phyloP scores from a whole-genome alignment of 768 basidiomycete species.

The Russula sp. region DNA sequence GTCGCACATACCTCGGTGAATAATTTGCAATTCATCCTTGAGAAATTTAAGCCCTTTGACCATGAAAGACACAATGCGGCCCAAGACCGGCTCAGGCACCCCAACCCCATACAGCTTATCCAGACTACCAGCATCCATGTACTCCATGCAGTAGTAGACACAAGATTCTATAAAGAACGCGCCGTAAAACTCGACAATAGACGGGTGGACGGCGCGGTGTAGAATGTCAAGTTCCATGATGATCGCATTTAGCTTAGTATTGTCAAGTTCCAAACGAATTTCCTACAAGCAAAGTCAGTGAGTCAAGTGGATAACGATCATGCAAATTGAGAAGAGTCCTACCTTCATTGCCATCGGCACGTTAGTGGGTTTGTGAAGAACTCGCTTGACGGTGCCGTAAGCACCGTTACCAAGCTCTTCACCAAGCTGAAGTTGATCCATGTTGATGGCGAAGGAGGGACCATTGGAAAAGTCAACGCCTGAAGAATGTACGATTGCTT shows the following conservation, averaged over 20 bases:
- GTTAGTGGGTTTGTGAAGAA: slow-evolving; percentile 88
- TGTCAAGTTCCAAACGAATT: slow-evolving; percentile 93
- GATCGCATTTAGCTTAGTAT: slow-evolving; percentile 89
- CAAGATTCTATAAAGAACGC: slow-evolving; percentile 99
- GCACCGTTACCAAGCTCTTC: slow-evolving; percentile 96
- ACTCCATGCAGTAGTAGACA: slow-evolving; percentile 99
- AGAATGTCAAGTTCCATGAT: slow-evolving; percentile 98
- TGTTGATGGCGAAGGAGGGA: slow-evolving; percentile 86
- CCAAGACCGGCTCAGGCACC: slow-evolving; percentile 71
- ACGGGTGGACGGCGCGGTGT: slow-evolving; percentile 83
- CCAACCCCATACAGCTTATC: slow-evolving; percentile 59
- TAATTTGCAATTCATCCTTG: slow-evolving; percentile 89
- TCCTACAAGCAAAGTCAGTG: slow-evolving; percentile 47
- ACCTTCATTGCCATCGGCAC: slow-evolving; percentile 99
- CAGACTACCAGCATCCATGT: slow-evolving; percentile 97
- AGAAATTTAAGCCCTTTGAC: slow-evolving; percentile 88
- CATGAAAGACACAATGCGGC: slow-evolving; percentile 74
- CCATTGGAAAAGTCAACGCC: slow-evolving; percentile 91
- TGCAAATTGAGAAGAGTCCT: slow-evolving; percentile 17
- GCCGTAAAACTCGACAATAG: slow-evolving; percentile 98
- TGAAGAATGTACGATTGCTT: slow-evolving; percentile 84
- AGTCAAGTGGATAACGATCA: not conserved
- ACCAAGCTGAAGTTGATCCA: slow-evolving; percentile 83
- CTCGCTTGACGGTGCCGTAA: slow-evolving; percentile 96
- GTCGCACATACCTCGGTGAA: slow-evolving; percentile 51